A percentile compares a stretch with the other conserved stretches of the same genome.
Evolutionary conservation across 2,329 filamentous ascomycete species (phyloP).

Genomic region (Talaromyces sp.): DNA sequence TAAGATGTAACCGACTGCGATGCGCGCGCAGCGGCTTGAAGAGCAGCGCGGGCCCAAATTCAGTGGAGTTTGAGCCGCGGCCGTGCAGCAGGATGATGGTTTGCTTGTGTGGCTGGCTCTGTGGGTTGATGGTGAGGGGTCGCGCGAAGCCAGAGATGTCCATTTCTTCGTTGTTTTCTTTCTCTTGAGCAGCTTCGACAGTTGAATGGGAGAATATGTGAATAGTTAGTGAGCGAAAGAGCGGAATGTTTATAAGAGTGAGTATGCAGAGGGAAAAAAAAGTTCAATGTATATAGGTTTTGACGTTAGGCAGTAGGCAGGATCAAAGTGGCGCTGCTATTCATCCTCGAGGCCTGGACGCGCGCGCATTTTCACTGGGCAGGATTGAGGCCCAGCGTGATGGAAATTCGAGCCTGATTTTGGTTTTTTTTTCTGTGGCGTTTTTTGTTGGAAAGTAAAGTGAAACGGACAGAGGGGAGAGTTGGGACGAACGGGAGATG

Average conservation of each 20-base stretch:
- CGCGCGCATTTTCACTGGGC: neutral
- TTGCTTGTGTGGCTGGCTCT: conserved; percentile 29
- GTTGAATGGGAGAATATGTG: neutral
- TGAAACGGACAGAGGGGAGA: neutral
- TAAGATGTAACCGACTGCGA: neutral
- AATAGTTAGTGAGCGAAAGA: neutral
- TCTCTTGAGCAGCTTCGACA: neutral
- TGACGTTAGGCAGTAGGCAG: neutral
- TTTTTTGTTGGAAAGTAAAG: too few relatives aligned
- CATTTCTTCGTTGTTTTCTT: neutral
- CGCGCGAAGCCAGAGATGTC: neutral
- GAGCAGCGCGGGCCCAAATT: conserved; percentile 40
- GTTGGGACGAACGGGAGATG: neutral
- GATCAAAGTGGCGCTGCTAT: neutral
- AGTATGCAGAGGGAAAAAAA: neutral
- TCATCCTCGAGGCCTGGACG: neutral
- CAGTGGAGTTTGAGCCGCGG: conserved; percentile 39
- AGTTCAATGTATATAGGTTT: neutral
- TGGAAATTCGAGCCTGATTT: neutral
- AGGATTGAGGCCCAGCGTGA: neutral
- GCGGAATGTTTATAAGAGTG: neutral
- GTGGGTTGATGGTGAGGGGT: conserved; percentile 9
- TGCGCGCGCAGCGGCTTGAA: conserved; percentile 15
- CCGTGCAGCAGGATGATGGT: conserved; percentile 49
- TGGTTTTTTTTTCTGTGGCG: neutral